phyloP scores from a whole-genome alignment of 305 asterid species.

The Petunia hybrid region DNA sequence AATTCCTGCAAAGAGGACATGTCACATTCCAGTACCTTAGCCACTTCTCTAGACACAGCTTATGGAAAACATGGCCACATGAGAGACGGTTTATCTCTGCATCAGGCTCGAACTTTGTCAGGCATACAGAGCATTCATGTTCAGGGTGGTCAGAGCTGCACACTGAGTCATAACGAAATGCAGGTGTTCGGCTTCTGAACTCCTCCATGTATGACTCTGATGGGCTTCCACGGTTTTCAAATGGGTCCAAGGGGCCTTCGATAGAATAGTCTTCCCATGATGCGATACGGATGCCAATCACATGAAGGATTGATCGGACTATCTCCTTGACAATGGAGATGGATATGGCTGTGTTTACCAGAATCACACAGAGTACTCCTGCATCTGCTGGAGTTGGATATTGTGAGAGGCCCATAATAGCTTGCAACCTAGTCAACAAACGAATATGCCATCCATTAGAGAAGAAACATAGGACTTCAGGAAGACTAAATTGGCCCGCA shows the following conservation, averaged over 20 bases:
- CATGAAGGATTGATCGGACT: slow-evolving; percentile 69
- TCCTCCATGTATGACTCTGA: slow-evolving; percentile 84
- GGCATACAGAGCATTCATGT: slow-evolving; percentile 89
- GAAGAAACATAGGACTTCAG: background rate
- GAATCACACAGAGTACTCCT: slow-evolving; percentile 78
- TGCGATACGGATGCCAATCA: slow-evolving; percentile 71
- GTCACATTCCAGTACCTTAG: slow-evolving; percentile 83
- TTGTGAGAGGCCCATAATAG: slow-evolving; percentile 78
- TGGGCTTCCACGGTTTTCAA: slow-evolving; percentile 52
- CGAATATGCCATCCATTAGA: background rate
- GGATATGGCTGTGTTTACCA: slow-evolving; percentile 87
- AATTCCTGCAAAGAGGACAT: slow-evolving; percentile 91
- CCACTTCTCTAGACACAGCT: slow-evolving; percentile 87
- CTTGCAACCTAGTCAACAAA: slow-evolving; percentile 42
- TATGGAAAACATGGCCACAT: slow-evolving; percentile 95
- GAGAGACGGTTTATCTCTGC: slow-evolving; percentile 75
- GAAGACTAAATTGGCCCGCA: background rate
- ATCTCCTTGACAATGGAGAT: slow-evolving; percentile 81
- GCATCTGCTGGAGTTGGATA: slow-evolving; percentile 87
- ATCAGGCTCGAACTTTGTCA: slow-evolving; percentile 66
- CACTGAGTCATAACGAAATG: slow-evolving; percentile 65
- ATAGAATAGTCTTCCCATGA: slow-evolving; percentile 71
- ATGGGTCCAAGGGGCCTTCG: slow-evolving; percentile 53
- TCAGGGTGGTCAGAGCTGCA: slow-evolving; percentile 40
- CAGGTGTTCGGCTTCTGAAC: slow-evolving; percentile 69